Evolutionary conservation across 495 filamentous ascomycete genomes (phyloP), one percentile per base, ranked within the genome.

Genomic region (Beverwykella pulmonaria): DNA sequence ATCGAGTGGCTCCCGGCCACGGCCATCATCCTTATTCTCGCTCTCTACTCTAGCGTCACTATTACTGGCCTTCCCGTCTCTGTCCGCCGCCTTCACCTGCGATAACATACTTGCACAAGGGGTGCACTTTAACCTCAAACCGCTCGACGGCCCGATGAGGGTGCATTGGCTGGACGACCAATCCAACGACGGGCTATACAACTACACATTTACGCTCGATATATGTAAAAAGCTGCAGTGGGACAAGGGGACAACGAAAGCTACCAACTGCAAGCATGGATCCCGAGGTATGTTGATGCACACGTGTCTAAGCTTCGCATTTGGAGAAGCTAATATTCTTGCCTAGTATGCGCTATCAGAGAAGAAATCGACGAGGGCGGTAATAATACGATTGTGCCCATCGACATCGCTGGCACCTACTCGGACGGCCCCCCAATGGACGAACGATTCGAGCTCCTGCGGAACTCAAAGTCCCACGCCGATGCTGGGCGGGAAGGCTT

Each of bases 161-260:
- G 80, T 95, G 26, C 84, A 86, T 36, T 82, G 85, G 61, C 77
- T 78, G 53, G 76, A 82, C 48, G 79, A 83, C 1, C 23, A 29
- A 8, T 9, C 56, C 14, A 4, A 41, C 1, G 34, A 75, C 77
- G 1, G 71, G 73, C 0, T 78, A 72, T 54, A 69, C 76, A 96
- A 96, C 71, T 92, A 87, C 7, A 97, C 90, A 9, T 97, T 93
- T 78, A 90, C 90, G n/a, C 75, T 98, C 36, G 90, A 97, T 69
- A 82, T 97, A 53, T 98, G 94, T 76, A 77, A 78, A 36, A 79
- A 82, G 19, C 77, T 98, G 47, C 79, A 80, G 61, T 79, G 82
- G 57, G 82, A 79, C 32, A 81, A 82, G 44, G 80, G 79, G 5
- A 74, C 76, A 0, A 58, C 68, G 0, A 78, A 80, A 44, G 75